Evolutionary conservation across 2,329 filamentous ascomycete species (phyloP).

Genomic region (Emericellopsis cladophorae): DNA sequence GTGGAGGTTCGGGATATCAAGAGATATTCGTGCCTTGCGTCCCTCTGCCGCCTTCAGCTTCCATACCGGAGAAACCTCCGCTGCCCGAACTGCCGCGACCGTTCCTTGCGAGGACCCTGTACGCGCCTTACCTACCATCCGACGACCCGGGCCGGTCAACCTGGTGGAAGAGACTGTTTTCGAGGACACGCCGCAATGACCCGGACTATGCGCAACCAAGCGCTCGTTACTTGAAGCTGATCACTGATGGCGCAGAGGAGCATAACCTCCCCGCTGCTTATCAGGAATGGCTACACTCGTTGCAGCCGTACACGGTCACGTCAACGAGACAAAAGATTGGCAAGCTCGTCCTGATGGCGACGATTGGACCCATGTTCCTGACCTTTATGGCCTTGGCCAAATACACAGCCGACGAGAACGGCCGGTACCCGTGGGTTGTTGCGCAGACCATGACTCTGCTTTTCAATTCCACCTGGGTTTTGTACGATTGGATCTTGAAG

Average conservation of each 20-base stretch:
- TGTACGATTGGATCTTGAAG: constrained; percentile 35
- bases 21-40: constrained; percentile 74
- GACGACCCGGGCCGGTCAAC: constrained; percentile 18
- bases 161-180: constrained; percentile 34
- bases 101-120: constrained; percentile 79
- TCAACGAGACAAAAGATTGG: constrained; percentile 54
- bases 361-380: constrained; percentile 45
- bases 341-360: constrained; percentile 42
- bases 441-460: constrained; percentile 33
- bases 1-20: constrained; percentile 72
- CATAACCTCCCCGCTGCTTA: constrained; percentile 72
- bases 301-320: constrained; percentile 62
- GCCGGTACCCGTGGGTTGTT: constrained; percentile 58
- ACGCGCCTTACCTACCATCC: constrained; percentile 44
- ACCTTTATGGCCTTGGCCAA: constrained; percentile 29
- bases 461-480: constrained; percentile 34
- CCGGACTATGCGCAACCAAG: constrained; percentile 72
- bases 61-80: constrained; percentile 51
- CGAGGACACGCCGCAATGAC: constrained; percentile 41
- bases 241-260: constrained; percentile 67
- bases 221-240: constrained; percentile 67
- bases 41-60: constrained; percentile 41
- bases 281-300: constrained; percentile 53
- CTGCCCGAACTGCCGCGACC: constrained; percentile 38
- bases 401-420: constrained; percentile 51